Percentiles rank a stretch among this genome's conserved stretches.
phyloP scores from a whole-genome alignment of 108 stramenopile genomes.

The Cyclotella atomus region DNA sequence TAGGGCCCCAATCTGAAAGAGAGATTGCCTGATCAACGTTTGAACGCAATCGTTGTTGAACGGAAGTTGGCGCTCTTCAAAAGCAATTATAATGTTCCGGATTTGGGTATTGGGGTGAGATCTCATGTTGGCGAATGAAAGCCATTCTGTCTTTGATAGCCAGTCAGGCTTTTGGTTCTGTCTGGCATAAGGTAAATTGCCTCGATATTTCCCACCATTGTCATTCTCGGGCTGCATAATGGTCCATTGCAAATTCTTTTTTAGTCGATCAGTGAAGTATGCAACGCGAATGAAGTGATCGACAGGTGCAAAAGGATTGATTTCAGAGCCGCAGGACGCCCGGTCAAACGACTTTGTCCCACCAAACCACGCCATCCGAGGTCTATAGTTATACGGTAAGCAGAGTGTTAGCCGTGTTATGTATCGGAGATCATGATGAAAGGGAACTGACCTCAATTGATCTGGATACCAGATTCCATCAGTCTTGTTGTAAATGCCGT shows the following conservation, averaged over 20 bases:
- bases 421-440: no score
- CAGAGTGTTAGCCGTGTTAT: no score
- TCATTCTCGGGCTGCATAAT: constrained; percentile 21
- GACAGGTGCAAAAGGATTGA: constrained; percentile 21
- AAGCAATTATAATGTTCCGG: constrained; percentile 34
- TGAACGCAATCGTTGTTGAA: constrained; percentile 32
- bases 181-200: constrained; percentile 38
- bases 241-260: constrained; percentile 22
- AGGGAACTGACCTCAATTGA: background rate
- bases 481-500: constrained; percentile 3
- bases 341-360: constrained; percentile 24
- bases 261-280: constrained; percentile 33
- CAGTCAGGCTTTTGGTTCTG: constrained; percentile 27
- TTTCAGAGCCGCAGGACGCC: constrained; percentile 4
- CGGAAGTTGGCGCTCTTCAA: constrained; percentile 29
- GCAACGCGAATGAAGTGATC: constrained; percentile 17
- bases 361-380: constrained; percentile 49
- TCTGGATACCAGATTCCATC: constrained; percentile 32
- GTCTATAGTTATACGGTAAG: constrained; percentile 32
- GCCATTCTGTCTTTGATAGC: constrained; percentile 36
- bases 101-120: constrained; percentile 51
- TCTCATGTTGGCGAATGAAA: constrained; percentile 39
- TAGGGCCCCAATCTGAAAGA: constrained; percentile 60
- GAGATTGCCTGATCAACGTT: constrained; percentile 40
- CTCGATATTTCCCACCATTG: constrained; percentile 8